Evolutionary conservation across 2,329 filamentous ascomycete species (phyloP).

Genomic region (Talaromyces marneffei): DNA sequence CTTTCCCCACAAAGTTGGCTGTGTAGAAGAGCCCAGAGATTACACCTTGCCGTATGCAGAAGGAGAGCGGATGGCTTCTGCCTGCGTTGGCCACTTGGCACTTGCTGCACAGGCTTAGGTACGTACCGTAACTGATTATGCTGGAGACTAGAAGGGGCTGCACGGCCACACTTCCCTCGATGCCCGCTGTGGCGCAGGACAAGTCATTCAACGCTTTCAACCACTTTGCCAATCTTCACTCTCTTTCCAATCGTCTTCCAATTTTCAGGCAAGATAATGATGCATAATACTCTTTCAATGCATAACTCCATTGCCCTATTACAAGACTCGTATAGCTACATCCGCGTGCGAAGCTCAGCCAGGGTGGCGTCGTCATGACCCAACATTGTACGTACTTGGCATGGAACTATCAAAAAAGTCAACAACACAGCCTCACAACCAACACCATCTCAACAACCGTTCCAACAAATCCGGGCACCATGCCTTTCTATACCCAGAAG

Average conservation of each 20-base stretch:
- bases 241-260: not conserved
- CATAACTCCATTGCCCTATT: not conserved
- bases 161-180: not conserved
- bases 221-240: not conserved
- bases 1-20: slow-evolving; percentile 12
- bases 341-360: not conserved
- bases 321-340: not conserved
- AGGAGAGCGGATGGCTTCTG: not conserved
- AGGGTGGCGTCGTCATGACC: not conserved
- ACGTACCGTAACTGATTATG: not conserved
- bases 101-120: too few species aligned
- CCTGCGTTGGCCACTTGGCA: not conserved
- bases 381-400: not conserved
- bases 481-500: not conserved
- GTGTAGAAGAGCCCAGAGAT: not conserved
- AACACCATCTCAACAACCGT: not conserved
- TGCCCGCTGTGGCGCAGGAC: not conserved
- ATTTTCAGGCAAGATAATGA: not conserved
- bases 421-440: slow-evolving; percentile 1
- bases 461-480: not conserved
- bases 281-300: not conserved
- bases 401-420: not conserved
- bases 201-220: not conserved
- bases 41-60: not conserved
- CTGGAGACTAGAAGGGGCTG: not conserved